A percentile compares a stretch with the other conserved stretches of the same genome.
phyloP scores from a whole-genome alignment of 2,329 filamentous ascomycete genomes.

The Colletotrichum simmondsii region DNA sequence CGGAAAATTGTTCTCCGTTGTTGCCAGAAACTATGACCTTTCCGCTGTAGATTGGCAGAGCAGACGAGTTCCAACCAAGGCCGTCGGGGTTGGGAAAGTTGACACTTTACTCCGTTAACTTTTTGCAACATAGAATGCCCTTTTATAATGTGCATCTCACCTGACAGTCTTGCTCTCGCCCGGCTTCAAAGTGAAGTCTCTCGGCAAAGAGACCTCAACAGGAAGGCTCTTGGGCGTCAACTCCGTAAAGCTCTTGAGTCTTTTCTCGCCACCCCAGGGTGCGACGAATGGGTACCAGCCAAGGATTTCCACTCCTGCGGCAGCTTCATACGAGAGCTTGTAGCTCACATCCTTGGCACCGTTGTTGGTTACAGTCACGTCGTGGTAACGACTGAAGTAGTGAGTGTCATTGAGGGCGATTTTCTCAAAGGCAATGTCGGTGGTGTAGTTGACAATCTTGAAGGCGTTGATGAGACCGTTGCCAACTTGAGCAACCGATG shows the following conservation, averaged over 20 bases:
- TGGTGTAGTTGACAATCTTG: slow-evolving; percentile 51
- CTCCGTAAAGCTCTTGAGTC: slow-evolving; percentile 38
- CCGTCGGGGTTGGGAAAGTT: slow-evolving; percentile 42
- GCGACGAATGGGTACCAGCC: slow-evolving; percentile 30
- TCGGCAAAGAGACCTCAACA: slow-evolving; percentile 36
- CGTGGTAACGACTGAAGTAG: slow-evolving; percentile 44
- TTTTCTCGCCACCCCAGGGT: slow-evolving; percentile 24
- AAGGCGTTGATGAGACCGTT: slow-evolving; percentile 54
- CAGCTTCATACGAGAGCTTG: slow-evolving; percentile 41
- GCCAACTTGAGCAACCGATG: slow-evolving; percentile 51
- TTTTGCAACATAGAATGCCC: too few relatives aligned
- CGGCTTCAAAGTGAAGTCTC: slow-evolving; percentile 39
- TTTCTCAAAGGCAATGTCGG: slow-evolving; percentile 48
- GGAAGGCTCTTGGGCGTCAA: slow-evolving; percentile 36
- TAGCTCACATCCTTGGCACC: slow-evolving; percentile 47
- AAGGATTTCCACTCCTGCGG: slow-evolving; percentile 49
- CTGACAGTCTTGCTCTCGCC: slow-evolving; percentile 40
- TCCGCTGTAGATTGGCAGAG: slow-evolving; percentile 46
- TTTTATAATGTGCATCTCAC: slow-evolving; percentile 21
- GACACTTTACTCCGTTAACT: slow-evolving; percentile 32
- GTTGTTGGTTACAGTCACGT: slow-evolving; percentile 48
- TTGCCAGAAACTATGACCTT: slow-evolving; percentile 44
- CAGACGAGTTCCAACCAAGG: slow-evolving; percentile 40
- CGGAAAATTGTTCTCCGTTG: slow-evolving; percentile 45
- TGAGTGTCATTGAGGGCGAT: slow-evolving; percentile 57